These are phyloP conservation scores for Trichosanthes cucumerina DNA, from an alignment of 306 rosid genomes.

Conservation along the genomic window DNA sequence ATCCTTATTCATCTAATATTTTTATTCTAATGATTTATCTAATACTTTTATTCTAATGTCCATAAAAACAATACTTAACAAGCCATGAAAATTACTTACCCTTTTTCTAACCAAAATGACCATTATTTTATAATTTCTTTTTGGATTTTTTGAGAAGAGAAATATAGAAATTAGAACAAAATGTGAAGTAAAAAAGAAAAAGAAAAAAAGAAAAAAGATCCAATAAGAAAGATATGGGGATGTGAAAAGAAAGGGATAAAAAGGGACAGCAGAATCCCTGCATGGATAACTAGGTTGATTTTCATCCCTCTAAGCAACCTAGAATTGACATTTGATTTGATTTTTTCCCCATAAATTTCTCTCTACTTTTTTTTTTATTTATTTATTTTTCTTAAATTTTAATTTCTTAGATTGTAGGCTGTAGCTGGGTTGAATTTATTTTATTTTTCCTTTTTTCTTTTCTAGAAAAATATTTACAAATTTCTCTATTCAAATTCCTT, in stretches of 20 bases:
- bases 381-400: neutral
- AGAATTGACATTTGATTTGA: constrained; percentile 8
- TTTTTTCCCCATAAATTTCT: neutral
- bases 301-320: constrained; percentile 6
- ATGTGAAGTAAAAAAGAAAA: too few relatives aligned
- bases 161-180: too few relatives aligned
- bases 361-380: too few relatives aligned
- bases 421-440: neutral
- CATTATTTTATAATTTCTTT: too few relatives aligned
- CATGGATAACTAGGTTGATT: constrained; percentile 14
- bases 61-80: too few relatives aligned
- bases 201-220: too few relatives aligned
- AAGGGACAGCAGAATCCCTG: constrained; percentile 13
- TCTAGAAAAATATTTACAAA: neutral
- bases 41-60: too few relatives aligned
- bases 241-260: constrained; percentile 11
- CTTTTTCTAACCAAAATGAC: too few relatives aligned
- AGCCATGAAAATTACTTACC: too few relatives aligned
- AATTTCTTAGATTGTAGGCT: neutral
- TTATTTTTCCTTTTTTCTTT: neutral
- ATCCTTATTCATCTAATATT: too few relatives aligned
- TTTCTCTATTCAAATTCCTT: neutral
- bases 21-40: too few relatives aligned
- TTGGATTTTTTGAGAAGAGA: too few relatives aligned
- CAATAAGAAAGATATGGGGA: neutral